Base-by-base conservation (phyloP, 208 protist species). In the Trypanosomatidae sp. region DNA sequence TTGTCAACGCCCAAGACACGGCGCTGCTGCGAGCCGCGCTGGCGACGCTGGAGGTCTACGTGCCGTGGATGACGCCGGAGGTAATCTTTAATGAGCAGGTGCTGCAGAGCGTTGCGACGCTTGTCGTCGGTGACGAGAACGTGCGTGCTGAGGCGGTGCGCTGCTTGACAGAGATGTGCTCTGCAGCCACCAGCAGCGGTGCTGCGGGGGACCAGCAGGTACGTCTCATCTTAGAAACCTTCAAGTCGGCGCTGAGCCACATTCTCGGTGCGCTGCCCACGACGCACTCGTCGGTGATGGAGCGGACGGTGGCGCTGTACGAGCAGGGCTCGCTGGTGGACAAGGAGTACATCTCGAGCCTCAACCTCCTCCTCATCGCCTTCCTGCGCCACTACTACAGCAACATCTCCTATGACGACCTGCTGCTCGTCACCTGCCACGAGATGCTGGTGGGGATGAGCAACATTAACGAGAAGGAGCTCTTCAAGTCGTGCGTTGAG, bases 401-500 rank as follows among this genome's bases (percentile, higher is more conserved):
- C 8, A 56, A 89, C n/a, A 87, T 99, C 43, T 91, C 99, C 47
- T 92, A 93, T 60, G 82, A 96, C 69, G 81, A 93, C 73, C 53
- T 92, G 10, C 69, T 98, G 46, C 80, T 97, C 36, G 49, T 92
- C 56, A 76, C 87, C 9, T 91, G 76, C 7, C 96, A 99, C 79
- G 81, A 93, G 67, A 94, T 99, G 76, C 73, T 99, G 0, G 84
- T 99, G 1, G 81, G 93, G 8, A 99, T 99, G 77, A 99, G 95
- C 60, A 79, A 95, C 69, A 96, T 99, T 19, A 82, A 98, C 30
- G 97, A 99, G 36, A 93, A 94, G 66, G 98, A 99, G 73, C 83
- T 99, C 25, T 99, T 99, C 81, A 99, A 99, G 88, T 97, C 99
- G 36, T 99, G 98, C 82, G 88, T 99, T 19, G 99, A 99, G 74